Evolutionary conservation across 1,284 basidiomycete genomes (phyloP).

Genomic region (Cutaneotrichosporon cavernicola): DNA sequence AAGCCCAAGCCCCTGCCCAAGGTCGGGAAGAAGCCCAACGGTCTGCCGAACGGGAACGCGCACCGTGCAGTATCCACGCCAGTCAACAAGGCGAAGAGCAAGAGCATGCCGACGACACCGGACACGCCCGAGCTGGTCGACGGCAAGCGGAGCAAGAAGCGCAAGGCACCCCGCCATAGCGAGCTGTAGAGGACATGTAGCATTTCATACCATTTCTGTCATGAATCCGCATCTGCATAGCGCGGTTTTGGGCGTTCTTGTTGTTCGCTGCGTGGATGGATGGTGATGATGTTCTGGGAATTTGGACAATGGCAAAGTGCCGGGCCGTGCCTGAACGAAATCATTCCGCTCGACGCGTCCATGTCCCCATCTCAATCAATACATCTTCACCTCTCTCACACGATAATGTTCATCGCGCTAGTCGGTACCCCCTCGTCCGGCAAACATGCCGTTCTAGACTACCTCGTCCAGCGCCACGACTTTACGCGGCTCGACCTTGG

Average conservation of each 20-base stretch:
- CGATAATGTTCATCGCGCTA: slow-evolving; percentile 74
- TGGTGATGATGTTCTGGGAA: too few species aligned
- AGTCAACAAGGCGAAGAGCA: slow-evolving; percentile 10
- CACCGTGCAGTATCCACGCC: slow-evolving; percentile 16
- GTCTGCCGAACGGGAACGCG: slow-evolving; percentile 11
- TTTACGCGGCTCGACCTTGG: slow-evolving; percentile 53
- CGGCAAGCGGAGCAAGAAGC: slow-evolving; percentile 25
- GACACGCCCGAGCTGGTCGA: slow-evolving; percentile 19
- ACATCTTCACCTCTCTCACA: background rate
- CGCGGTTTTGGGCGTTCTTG: background rate
- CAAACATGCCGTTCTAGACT: slow-evolving; percentile 72
- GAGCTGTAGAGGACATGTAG: slow-evolving; percentile 14
- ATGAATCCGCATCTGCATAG: background rate
- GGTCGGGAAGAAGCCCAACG: slow-evolving; percentile 14
- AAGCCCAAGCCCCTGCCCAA: slow-evolving; percentile 7
- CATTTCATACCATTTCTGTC: background rate
- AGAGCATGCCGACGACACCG: background rate
- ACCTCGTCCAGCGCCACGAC: slow-evolving; percentile 60
- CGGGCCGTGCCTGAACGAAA: background rate
- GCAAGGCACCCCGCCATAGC: slow-evolving; percentile 26
- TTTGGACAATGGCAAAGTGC: background rate
- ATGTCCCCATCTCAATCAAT: background rate
- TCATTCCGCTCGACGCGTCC: slow-evolving; percentile 4
- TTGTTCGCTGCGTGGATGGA: too few species aligned
- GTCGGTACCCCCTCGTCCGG: slow-evolving; percentile 80